A percentile compares a stretch with the other conserved stretches of the same genome.
Conservation (phyloP, 2,329 filamentous ascomycete species). For the Aspergillus bombycis region DNA sequence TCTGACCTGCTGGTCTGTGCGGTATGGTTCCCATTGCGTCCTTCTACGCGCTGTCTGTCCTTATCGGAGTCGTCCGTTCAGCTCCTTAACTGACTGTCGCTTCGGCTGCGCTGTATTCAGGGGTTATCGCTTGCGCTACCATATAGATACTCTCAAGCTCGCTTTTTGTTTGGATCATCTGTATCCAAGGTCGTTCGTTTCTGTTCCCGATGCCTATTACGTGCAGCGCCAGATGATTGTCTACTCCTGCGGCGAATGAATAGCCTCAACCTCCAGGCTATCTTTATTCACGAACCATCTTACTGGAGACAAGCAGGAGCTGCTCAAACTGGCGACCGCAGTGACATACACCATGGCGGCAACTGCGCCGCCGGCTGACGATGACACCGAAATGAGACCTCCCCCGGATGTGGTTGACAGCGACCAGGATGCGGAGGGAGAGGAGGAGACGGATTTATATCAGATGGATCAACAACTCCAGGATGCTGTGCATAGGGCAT, state of each 20-base stretch:
- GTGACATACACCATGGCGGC: constrained; percentile 46
- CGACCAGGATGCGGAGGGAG: constrained; percentile 49
- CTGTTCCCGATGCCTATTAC: constrained; percentile 30
- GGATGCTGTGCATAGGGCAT: constrained; percentile 41
- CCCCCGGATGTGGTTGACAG: constrained; percentile 41
- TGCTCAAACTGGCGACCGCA: constrained; percentile 42
- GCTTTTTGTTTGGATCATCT: constrained; percentile 10
- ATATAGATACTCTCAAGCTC: constrained; percentile 1
- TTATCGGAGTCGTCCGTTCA: constrained; percentile 19
- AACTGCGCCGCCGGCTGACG: constrained; percentile 42
- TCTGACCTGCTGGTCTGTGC: constrained; percentile 13
- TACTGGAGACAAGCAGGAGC: constrained; percentile 14
- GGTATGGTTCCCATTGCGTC: constrained; percentile 19
- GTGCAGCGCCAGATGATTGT: constrained; percentile 32
- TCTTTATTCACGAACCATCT: constrained; percentile 15
- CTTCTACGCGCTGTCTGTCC: constrained; percentile 32
- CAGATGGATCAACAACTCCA: constrained; percentile 44
- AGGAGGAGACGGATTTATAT: constrained; percentile 47
- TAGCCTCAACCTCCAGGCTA: constrained; percentile 32
- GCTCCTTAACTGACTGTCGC: constrained; percentile 23
- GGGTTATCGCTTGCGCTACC: neutral
- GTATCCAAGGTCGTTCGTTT: constrained; percentile 20
- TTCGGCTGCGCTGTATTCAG: constrained; percentile 16
- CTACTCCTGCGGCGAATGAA: constrained; percentile 27
- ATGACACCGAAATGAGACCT: constrained; percentile 37